These are phyloP conservation scores for Aspergillus pseudoviridinutans DNA, from an alignment of 2,329 filamentous ascomycete species.

Conservation along the genomic window DNA sequence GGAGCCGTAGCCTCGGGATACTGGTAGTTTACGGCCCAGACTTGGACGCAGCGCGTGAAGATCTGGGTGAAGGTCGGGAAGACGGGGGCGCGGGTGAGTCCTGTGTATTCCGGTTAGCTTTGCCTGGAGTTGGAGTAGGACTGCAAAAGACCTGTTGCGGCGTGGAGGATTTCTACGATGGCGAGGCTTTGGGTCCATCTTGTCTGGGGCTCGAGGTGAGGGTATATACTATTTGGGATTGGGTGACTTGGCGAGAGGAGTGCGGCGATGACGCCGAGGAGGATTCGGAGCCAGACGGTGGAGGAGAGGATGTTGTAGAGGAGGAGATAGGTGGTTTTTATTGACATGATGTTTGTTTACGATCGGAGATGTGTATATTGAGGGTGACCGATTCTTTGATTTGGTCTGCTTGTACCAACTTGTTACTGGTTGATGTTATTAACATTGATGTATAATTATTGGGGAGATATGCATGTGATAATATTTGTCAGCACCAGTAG, in stretches of 20 bases:
- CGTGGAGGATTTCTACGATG: conserved; percentile 23
- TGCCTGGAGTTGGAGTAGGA: not conserved
- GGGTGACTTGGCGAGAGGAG: not conserved
- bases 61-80: conserved; percentile 29
- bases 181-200: conserved; percentile 25
- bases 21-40: conserved; percentile 28
- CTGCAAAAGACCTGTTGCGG: conserved; percentile 14
- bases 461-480: not conserved
- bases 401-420: not conserved
- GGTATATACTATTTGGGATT: conserved; percentile 10
- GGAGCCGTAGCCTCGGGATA: conserved; percentile 16
- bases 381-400: not conserved
- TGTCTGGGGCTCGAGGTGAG: conserved; percentile 21
- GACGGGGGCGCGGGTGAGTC: conserved; percentile 24
- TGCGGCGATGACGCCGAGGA: conserved; percentile 12
- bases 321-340: conserved; percentile 18
- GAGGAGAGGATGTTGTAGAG: conserved; percentile 22
- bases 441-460: no score
- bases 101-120: conserved; percentile 11
- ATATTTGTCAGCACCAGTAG: not conserved
- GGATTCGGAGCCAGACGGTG: conserved; percentile 23
- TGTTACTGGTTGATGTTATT: not conserved
- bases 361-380: not conserved
- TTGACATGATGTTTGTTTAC: not conserved
- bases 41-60: conserved; percentile 28